Evolutionary conservation across 1,139 yeast species (phyloP), one percentile per base, ranked within the genome.

Genomic region (Candida glucosophila): DNA sequence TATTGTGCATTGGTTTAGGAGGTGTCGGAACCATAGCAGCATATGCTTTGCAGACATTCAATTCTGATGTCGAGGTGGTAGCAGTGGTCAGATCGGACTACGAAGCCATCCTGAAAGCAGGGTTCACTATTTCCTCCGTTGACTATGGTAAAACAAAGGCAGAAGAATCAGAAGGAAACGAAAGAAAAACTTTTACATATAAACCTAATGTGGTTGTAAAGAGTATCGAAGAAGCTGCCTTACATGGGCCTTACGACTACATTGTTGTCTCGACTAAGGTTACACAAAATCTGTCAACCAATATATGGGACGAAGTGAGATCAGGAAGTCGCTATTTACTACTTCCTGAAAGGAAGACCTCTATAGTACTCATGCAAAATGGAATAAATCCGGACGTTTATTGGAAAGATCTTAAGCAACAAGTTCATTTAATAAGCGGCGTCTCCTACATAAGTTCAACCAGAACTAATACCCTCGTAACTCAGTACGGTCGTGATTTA

Each of bases 1-100:
- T 73, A 3, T 56, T 76, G 16, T 49, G 73, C n/a, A 60, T 77
- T 18, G 86, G 86, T 7, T 58, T 77, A 37, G 86, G 86, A 6
- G 86, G 62, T 6, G 59, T 56, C 3, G 62, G 63, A 3, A 41
- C 45, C 17, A 39, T 55, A 15, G 52, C 53, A 13, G 47, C 54
- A 14, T 50, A 52, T 24, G 37, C 50, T 3, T 41, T 56, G 11
- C 41, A 41, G 22, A 27, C 26, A 26, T 40, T 40, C 28, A 54
- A 54, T 20, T 30, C 39, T 7, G 42, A 45, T 20, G 50, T 47
- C 11, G 49, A 50, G 24, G 36, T 49, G 16, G 55, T 59, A 1
- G 54, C 58, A 5, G 16, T 28, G 11, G 22, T 57, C 17, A 44
- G 63, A 25, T 47, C 56, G 0, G 59, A 51, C 26, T 53, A 51